A percentile compares a stretch with the other conserved stretches of the same genome.
phyloP scores from a whole-genome alignment of 805 yeast genomes.

The Starmerella floricola region DNA sequence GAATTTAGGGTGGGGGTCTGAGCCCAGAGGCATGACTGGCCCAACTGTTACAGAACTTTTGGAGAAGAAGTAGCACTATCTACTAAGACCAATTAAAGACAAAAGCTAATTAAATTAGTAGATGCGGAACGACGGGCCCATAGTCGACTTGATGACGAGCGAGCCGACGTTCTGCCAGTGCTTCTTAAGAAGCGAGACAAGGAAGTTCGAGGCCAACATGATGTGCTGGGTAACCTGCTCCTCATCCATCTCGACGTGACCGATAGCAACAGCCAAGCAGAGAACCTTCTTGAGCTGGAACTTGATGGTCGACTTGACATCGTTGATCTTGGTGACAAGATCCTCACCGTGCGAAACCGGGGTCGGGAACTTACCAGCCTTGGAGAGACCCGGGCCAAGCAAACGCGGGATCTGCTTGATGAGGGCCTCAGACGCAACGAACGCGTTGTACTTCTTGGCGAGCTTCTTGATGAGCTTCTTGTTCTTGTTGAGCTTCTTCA shows the following conservation, averaged over 20 bases:
- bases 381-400: slow-evolving; percentile 99
- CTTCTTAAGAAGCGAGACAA: slow-evolving; percentile 98
- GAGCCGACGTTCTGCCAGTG: slow-evolving; percentile 99
- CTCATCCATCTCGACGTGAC: slow-evolving; percentile 99
- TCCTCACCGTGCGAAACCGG: slow-evolving; percentile 99
- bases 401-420: slow-evolving; percentile 99
- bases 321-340: slow-evolving; percentile 87
- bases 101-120: slow-evolving; percentile 45
- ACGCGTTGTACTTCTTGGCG: slow-evolving; percentile 99
- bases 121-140: slow-evolving; percentile 99
- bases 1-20: not conserved
- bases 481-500: slow-evolving; percentile 99
- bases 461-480: slow-evolving; percentile 98
- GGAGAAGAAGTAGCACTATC: not conserved
- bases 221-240: slow-evolving; percentile 92
- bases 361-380: slow-evolving; percentile 99
- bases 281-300: slow-evolving; percentile 99
- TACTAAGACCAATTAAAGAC: too few relatives aligned
- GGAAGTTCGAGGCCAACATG: slow-evolving; percentile 97
- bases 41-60: too few relatives aligned
- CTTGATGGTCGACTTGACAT: slow-evolving; percentile 98
- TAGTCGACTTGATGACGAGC: slow-evolving; percentile 94
- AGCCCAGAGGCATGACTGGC: not conserved
- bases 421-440: slow-evolving; percentile 97
- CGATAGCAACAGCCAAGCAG: slow-evolving; percentile 98